These are phyloP conservation scores for Fusarium pseudonygamai DNA, from an alignment of 2,329 filamentous ascomycete genomes.

Conservation along the genomic window DNA sequence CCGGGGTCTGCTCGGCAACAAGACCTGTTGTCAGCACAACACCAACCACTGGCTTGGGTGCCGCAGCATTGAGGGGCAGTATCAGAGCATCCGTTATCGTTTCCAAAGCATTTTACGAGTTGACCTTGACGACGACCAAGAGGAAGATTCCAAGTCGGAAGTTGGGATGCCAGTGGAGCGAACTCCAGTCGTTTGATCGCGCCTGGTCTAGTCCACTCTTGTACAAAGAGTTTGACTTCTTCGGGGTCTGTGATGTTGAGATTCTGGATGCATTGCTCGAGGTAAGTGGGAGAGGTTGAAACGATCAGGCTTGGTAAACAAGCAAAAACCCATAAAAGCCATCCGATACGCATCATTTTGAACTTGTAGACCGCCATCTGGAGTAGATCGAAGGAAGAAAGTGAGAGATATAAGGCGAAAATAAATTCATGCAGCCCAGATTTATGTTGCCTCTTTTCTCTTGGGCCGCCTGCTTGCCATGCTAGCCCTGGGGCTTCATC, in stretches of 20 bases:
- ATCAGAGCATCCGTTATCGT: background rate
- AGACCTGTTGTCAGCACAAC: background rate
- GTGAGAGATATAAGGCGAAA: accelerated
- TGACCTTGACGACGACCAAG: background rate
- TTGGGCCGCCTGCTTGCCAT: background rate
- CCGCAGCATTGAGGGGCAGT: background rate
- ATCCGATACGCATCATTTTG: background rate
- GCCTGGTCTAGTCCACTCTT: background rate
- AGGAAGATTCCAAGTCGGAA: background rate
- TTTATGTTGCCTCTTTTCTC: background rate
- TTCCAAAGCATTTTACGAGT: background rate
- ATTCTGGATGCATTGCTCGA: background rate
- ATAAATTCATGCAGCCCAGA: accelerated
- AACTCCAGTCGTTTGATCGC: background rate
- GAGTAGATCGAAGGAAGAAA: accelerated
- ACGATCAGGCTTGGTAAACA: background rate
- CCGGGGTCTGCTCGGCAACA: background rate
- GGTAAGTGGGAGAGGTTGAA: background rate
- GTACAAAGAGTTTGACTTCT: background rate
- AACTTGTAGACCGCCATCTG: accelerated
- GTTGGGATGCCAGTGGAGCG: background rate
- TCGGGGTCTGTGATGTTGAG: background rate
- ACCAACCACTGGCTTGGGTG: background rate
- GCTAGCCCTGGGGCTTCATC: accelerated
- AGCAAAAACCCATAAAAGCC: background rate